These are phyloP conservation scores for Blastocystis sp. DNA, from an alignment of 352 stramenopile genomes.

Conservation along the genomic window DNA sequence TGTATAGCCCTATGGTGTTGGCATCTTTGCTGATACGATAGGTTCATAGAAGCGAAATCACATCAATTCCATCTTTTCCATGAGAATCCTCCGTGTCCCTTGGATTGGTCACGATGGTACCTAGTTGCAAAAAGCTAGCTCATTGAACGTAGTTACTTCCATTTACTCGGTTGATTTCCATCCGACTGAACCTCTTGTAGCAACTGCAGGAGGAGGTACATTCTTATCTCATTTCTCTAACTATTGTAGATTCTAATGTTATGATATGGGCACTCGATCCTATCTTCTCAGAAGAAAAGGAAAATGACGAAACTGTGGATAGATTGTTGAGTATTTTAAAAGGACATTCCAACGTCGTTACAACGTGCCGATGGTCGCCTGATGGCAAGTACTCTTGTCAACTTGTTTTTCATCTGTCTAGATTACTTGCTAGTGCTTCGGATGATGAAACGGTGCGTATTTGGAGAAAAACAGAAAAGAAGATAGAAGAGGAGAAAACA, in stretches of 20 bases:
- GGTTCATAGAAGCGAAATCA: constrained; percentile 46
- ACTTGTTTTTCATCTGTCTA: not conserved
- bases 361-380: constrained; percentile 48
- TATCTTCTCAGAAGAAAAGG: constrained; percentile 55
- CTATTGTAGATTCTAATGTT: constrained; percentile 24
- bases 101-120: constrained; percentile 59
- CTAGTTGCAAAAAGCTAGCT: not conserved
- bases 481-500: not conserved
- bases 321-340: constrained; percentile 35
- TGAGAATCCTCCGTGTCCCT: constrained; percentile 47
- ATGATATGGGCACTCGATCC: constrained; percentile 52
- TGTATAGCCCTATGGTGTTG: constrained; percentile 48
- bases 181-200: constrained; percentile 19
- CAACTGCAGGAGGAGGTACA: constrained; percentile 45
- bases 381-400: constrained; percentile 10
- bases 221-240: not conserved
- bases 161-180: constrained; percentile 58
- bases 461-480: constrained; percentile 10
- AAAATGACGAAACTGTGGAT: constrained; percentile 54
- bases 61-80: not conserved
- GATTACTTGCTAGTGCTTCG: constrained; percentile 36
- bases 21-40: constrained; percentile 63
- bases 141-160: constrained; percentile 47
- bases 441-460: constrained; percentile 51
- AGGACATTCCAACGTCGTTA: constrained; percentile 55